A percentile compares a stretch with the other conserved stretches of the same genome.
Conservation (phyloP, 1,284 basidiomycete species). For the Melampsora larici-populina region DNA sequence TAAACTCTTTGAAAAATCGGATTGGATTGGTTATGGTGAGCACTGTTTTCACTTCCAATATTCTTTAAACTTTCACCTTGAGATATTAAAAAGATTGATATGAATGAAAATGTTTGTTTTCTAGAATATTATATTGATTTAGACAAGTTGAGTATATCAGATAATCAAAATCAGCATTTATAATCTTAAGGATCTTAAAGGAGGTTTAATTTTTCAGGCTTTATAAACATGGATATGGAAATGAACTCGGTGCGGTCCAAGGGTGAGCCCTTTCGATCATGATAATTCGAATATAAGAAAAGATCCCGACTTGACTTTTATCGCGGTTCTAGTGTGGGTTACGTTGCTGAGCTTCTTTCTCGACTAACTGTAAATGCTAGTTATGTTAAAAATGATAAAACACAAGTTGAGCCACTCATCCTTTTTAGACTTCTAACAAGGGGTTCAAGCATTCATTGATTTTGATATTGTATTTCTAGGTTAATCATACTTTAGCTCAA, state of each 20-base stretch:
- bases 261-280: not conserved
- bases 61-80: not conserved
- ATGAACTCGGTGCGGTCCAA: slow-evolving; percentile 18
- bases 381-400: slow-evolving; percentile 7
- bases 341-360: slow-evolving; percentile 32
- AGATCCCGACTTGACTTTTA: not conserved
- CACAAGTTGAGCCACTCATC: not conserved
- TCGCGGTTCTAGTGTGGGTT: slow-evolving; percentile 9
- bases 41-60: not conserved
- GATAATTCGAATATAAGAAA: not conserved
- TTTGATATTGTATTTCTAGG: not conserved
- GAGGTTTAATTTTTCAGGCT: not conserved
- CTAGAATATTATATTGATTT: slow-evolving; percentile 29
- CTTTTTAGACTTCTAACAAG: no score
- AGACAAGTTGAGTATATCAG: slow-evolving; percentile 17
- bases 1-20: slow-evolving; percentile 5
- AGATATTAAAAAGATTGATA: not conserved
- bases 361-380: slow-evolving; percentile 12
- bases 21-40: slow-evolving; percentile 24
- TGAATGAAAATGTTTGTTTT: not conserved
- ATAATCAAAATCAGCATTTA: not conserved
- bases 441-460: not conserved
- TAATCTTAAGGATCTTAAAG: not conserved
- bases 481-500: slow-evolving; percentile 34
- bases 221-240: slow-evolving; percentile 25